Evolutionary conservation across 306 rosid species (phyloP).

Genomic region (Dryas drummondii): DNA sequence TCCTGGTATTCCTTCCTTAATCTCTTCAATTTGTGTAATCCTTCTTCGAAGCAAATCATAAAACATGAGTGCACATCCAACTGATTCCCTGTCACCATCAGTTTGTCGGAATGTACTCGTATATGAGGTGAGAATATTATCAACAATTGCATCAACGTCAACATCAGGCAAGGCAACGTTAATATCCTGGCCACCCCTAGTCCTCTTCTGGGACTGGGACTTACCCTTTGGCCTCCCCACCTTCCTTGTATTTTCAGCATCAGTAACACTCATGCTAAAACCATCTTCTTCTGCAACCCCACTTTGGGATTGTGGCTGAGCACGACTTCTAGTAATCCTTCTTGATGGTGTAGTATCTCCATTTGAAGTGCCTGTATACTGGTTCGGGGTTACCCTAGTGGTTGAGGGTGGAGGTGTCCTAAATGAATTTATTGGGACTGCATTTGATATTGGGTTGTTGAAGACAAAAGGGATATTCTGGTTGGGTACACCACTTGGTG

Average conservation of each 20-base stretch:
- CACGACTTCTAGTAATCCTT: constrained; percentile 44
- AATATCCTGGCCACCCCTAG: constrained; percentile 32
- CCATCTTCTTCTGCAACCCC: constrained; percentile 43
- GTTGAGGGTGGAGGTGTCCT: constrained; percentile 52
- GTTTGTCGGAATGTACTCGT: constrained; percentile 46
- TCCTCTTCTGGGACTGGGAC: constrained; percentile 32
- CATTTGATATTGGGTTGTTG: constrained; percentile 46
- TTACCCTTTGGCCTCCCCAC: constrained; percentile 37
- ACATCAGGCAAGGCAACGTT: constrained; percentile 31
- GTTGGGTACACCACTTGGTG: constrained; percentile 25
- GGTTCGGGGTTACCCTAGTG: background rate
- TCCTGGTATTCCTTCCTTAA: constrained; percentile 49
- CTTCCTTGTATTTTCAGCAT: constrained; percentile 41
- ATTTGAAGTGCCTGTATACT: constrained; percentile 18
- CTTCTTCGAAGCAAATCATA: constrained; percentile 69
- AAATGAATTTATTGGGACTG: constrained; percentile 71
- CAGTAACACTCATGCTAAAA: constrained; percentile 29
- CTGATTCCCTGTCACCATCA: constrained; percentile 54
- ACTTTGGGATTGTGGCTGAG: constrained; percentile 34
- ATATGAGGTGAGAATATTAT: constrained; percentile 44
- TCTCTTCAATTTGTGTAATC: constrained; percentile 68
- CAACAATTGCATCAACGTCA: constrained; percentile 50
- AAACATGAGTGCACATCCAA: constrained; percentile 44
- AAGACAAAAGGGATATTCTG: constrained; percentile 25
- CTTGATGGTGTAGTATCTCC: constrained; percentile 31